Conservation (phyloP, 768 basidiomycete species). For the Glaciozyma antarctica region DNA sequence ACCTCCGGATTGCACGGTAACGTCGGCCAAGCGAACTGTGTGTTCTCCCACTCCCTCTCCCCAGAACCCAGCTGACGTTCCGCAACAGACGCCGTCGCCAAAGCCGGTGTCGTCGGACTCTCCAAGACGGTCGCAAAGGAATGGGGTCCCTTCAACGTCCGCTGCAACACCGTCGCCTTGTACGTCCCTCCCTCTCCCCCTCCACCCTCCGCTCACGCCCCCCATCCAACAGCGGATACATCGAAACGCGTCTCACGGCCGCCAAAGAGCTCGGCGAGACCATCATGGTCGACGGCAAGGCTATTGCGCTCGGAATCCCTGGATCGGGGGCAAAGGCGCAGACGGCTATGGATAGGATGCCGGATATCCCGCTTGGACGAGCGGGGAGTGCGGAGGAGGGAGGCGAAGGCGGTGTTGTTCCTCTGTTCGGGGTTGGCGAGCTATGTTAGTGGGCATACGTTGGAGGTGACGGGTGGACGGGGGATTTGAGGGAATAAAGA, state of each 20-base stretch:
- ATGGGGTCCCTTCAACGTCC: conserved; percentile 69
- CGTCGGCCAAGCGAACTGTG: conserved; percentile 72
- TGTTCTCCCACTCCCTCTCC: not conserved
- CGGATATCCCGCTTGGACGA: conserved; percentile 56
- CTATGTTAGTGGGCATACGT: not conserved
- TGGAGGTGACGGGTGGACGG: too few species aligned
- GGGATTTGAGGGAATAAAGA: too few species aligned
- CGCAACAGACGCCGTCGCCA: conserved; percentile 26
- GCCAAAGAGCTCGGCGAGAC: conserved; percentile 65
- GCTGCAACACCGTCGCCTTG: conserved; percentile 68
- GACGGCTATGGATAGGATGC: conserved; percentile 36
- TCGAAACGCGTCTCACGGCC: conserved; percentile 59
- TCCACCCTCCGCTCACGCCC: not conserved
- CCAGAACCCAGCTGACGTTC: not conserved
- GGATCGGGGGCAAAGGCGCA: conserved; percentile 41
- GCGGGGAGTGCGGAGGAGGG: conserved; percentile 66
- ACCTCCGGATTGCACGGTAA: conserved; percentile 60
- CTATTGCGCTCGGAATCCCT: conserved; percentile 73
- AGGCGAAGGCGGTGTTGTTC: conserved; percentile 45
- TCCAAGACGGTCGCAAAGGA: conserved; percentile 82
- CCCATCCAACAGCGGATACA: conserved; percentile 53
- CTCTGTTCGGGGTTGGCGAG: not conserved
- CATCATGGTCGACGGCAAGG: conserved; percentile 74
- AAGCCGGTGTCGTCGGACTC: conserved; percentile 57
- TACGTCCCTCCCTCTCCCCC: not conserved